Conservation (phyloP, 2,329 filamentous ascomycete species). For the Triangularia verruculosa region DNA sequence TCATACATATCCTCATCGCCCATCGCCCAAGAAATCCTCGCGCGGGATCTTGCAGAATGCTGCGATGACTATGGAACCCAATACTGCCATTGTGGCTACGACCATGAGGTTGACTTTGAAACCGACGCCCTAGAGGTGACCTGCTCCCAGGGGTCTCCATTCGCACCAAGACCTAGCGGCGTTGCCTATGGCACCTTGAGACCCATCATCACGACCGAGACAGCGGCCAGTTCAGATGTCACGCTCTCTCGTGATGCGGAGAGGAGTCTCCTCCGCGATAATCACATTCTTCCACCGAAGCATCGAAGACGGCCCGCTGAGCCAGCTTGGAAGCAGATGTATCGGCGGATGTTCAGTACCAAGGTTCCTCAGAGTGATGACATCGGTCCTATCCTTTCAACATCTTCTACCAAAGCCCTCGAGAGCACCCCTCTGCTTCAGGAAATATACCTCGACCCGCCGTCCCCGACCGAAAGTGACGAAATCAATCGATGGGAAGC, state of each 20-base stretch:
- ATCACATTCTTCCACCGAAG: slow-evolving; percentile 26
- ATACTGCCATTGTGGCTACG: slow-evolving; percentile 27
- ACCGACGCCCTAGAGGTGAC: background rate
- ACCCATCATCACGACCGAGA: slow-evolving; percentile 18
- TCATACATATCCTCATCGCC: slow-evolving; percentile 45
- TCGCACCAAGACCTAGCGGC: slow-evolving; percentile 19
- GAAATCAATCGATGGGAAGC: slow-evolving; percentile 21
- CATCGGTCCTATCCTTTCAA: slow-evolving; percentile 9
- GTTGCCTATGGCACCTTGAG: slow-evolving; percentile 22
- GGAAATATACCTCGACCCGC: slow-evolving; percentile 4
- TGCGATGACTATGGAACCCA: slow-evolving; percentile 25
- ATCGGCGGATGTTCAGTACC: slow-evolving; percentile 25
- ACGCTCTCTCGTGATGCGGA: slow-evolving; percentile 21
- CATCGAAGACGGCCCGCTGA: slow-evolving; percentile 18
- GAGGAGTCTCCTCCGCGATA: slow-evolving; percentile 24
- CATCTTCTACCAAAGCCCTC: slow-evolving; percentile 18
- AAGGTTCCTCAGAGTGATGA: slow-evolving; percentile 19
- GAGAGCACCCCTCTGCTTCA: slow-evolving; percentile 20
- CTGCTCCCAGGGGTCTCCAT: slow-evolving; percentile 15
- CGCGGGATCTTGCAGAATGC: slow-evolving; percentile 47
- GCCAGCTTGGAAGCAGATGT: slow-evolving; percentile 14
- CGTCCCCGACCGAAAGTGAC: slow-evolving; percentile 17
- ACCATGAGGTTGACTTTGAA: background rate
- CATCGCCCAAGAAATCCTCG: slow-evolving; percentile 48
- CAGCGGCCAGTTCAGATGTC: slow-evolving; percentile 15